These are phyloP conservation scores for Nicotiana attenuata DNA, from an alignment of 257 asterid species.

Conservation along the genomic window DNA sequence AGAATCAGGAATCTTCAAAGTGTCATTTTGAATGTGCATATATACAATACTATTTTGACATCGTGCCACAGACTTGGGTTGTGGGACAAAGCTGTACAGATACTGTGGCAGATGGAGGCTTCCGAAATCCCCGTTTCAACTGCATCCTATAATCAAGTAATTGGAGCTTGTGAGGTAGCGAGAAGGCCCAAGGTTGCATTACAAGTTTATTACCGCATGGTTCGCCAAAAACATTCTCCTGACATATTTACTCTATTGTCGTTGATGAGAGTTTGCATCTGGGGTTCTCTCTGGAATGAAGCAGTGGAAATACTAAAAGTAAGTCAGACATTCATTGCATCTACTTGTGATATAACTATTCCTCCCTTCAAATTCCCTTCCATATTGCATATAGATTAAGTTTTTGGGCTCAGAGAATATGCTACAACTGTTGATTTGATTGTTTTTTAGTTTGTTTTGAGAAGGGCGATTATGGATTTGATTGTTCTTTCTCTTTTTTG, in stretches of 20 bases:
- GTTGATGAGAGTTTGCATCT: conserved; percentile 62
- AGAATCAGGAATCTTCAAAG: conserved; percentile 39
- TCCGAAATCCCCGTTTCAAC: conserved; percentile 46
- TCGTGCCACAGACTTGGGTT: conserved; percentile 75
- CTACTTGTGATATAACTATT: not conserved
- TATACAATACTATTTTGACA: conserved; percentile 62
- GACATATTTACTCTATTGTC: conserved; percentile 69
- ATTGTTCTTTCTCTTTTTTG: not conserved
- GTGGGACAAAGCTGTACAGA: conserved; percentile 74
- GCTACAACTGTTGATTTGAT: not conserved
- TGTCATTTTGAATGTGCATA: conserved; percentile 42
- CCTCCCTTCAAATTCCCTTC: not conserved
- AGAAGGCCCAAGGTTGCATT: conserved; percentile 69
- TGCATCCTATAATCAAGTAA: conserved; percentile 75
- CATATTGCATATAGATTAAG: not conserved
- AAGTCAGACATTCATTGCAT: conserved; percentile 16
- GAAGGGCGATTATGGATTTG: not conserved
- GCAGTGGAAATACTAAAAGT: conserved; percentile 66
- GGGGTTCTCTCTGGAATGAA: conserved; percentile 84
- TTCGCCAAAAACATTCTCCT: conserved; percentile 43
- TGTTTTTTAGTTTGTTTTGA: no score
- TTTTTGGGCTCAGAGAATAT: not conserved
- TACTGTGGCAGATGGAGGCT: conserved; percentile 79
- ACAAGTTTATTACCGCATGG: conserved; percentile 72
- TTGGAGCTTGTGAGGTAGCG: conserved; percentile 87